phyloP scores from a whole-genome alignment of 371 early-diverging fungal species.

The Actinomucor elegans region DNA sequence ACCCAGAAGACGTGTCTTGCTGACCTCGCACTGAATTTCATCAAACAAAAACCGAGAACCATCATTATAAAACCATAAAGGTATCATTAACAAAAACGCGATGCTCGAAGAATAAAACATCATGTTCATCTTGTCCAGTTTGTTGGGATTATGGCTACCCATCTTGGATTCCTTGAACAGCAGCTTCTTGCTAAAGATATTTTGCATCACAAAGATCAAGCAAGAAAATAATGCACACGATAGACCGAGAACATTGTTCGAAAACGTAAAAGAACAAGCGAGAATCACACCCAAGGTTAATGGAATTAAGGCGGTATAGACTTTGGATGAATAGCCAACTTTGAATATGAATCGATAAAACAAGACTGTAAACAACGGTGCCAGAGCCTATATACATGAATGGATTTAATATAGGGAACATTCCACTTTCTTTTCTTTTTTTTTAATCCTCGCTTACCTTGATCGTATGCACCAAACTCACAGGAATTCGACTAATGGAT shows the following conservation, averaged over 20 bases:
- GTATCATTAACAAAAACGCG: slow-evolving; percentile 74
- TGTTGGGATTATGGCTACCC: slow-evolving; percentile 50
- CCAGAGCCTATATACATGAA: slow-evolving; percentile 65
- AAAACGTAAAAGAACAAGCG: slow-evolving; percentile 47
- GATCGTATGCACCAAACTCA: slow-evolving; percentile 87
- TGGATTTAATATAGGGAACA: not conserved
- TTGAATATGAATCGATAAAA: slow-evolving; percentile 70
- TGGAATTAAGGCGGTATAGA: slow-evolving; percentile 77
- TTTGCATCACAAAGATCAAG: slow-evolving; percentile 80
- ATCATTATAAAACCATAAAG: slow-evolving; percentile 82
- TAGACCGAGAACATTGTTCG: slow-evolving; percentile 66
- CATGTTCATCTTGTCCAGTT: slow-evolving; percentile 83
- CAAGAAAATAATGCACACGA: slow-evolving; percentile 73
- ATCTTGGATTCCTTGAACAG: slow-evolving; percentile 55
- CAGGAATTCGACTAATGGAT: slow-evolving; percentile 76
- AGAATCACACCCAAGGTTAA: slow-evolving; percentile 83
- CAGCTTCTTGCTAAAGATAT: slow-evolving; percentile 79
- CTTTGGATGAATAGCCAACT: slow-evolving; percentile 62
- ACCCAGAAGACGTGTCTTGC: slow-evolving; percentile 19
- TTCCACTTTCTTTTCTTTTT: not conserved
- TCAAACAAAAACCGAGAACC: slow-evolving; percentile 43
- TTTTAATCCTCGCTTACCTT: slow-evolving; percentile 59
- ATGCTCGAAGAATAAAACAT: slow-evolving; percentile 74
- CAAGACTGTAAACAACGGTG: slow-evolving; percentile 86
- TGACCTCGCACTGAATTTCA: not conserved